Evolutionary conservation across 805 yeast species (phyloP), one percentile per base, ranked within the genome.

Genomic region (Pichia kluyveri): DNA sequence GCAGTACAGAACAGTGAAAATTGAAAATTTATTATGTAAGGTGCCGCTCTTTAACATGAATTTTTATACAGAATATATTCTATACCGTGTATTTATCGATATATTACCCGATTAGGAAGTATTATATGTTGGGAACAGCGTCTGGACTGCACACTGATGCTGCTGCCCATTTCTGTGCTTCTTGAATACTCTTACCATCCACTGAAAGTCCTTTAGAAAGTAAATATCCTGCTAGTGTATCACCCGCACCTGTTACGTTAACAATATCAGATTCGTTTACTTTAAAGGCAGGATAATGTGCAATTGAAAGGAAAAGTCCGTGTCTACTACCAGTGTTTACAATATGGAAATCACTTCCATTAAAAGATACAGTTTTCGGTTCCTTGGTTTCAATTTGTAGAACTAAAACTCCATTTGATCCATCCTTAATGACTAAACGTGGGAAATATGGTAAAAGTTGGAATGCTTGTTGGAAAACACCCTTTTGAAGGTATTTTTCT

Each of bases 241-340:
- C 96, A 11, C 96, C 96, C 0, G 95, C 95, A 2, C 96, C 96
- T 10, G 91, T 86, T 32, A 85, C 95, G 54, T 82, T 86, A 12
- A 83, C 71, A 0, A 62, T 58, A 3, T 63, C 65, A 1, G 67
- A 62, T 3, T 19, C 6, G 8, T 8, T 19, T 3, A 74, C 65
- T 1, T 31, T 36, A 5, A 42, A 26, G 5, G 59, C 59, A 0
- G 76, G 73, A 60, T 73, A 83, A 59, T 84, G 82, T 56, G 85
- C 86, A 19, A 86, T 67, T 8, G 79, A 67, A 5, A 83, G 70
- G 5, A 88, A 88, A 44, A 73, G 49, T 28, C 45, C 52, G 44
- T 59, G 56, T 41, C 63, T 47, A 14, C 66, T 66, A 28, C 51
- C 51, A 18, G 51, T 30, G 18, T 45, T 54, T 1, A 60, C 44